Evolutionary conservation across 1,139 yeast genomes (phyloP).

Genomic region (Suhomyces maxii): DNA sequence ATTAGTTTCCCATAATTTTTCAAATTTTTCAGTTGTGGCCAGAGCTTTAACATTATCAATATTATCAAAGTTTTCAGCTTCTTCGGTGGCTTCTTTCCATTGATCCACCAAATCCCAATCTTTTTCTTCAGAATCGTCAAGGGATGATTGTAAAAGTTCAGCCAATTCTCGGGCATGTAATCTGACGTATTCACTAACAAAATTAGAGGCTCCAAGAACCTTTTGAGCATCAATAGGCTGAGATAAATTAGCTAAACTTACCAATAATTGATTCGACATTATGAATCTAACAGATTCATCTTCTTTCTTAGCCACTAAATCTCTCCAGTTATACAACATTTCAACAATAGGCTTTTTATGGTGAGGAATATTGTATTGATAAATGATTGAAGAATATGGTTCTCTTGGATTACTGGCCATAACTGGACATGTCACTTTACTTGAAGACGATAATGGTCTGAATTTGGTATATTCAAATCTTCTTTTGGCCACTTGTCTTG

Average conservation of each 20-base stretch:
- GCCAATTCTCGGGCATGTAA: constrained; percentile 59
- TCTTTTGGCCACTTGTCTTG: constrained; percentile 78
- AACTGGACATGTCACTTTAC: constrained; percentile 47
- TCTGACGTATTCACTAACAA: constrained; percentile 57
- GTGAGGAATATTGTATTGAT: constrained; percentile 64
- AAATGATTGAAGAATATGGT: constrained; percentile 61
- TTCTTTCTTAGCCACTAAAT: constrained; percentile 61
- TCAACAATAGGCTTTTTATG: constrained; percentile 58
- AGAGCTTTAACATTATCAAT: constrained; percentile 7
- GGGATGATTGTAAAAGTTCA: constrained; percentile 44
- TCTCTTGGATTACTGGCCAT: constrained; percentile 48
- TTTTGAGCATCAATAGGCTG: constrained; percentile 60
- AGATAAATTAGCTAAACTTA: constrained; percentile 54
- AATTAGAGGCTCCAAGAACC: constrained; percentile 53
- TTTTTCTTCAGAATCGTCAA: constrained; percentile 19
- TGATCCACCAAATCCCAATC: constrained; percentile 28
- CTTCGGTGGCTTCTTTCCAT: constrained; percentile 17
- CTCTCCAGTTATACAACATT: constrained; percentile 81
- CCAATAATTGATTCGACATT: constrained; percentile 79
- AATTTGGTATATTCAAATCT: constrained; percentile 74
- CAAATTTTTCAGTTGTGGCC: constrained; percentile 18
- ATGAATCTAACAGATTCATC: constrained; percentile 86
- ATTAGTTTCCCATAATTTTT: constrained; percentile 8
- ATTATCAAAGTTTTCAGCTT: constrained; percentile 8
- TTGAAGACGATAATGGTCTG: constrained; percentile 45